These are phyloP conservation scores for Calycina herbarum DNA, from an alignment of 2,329 filamentous ascomycete genomes.

Conservation along the genomic window DNA sequence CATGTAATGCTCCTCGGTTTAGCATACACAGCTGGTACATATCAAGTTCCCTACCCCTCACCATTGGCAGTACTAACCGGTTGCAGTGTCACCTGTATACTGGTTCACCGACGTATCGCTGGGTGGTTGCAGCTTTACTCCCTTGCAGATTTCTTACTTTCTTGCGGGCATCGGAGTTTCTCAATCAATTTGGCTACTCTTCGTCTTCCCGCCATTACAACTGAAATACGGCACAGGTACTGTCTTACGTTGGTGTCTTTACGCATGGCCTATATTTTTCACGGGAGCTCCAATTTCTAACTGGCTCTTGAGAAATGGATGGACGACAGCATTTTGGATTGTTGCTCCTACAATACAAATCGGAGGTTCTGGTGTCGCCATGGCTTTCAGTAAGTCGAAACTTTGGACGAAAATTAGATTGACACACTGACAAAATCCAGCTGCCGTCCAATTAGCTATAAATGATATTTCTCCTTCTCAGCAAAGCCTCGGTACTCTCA, in stretches of 20 bases:
- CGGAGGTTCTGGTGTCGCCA: constrained; percentile 45
- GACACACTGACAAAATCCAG: constrained; percentile 44
- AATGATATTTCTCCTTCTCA: constrained; percentile 72
- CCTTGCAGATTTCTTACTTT: constrained; percentile 64
- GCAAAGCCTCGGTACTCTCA: constrained; percentile 67
- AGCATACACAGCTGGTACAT: constrained; percentile 61
- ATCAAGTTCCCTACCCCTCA: neutral
- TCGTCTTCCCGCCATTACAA: constrained; percentile 70
- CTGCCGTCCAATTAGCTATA: constrained; percentile 68
- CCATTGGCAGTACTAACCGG: neutral
- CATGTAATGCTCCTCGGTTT: constrained; percentile 69
- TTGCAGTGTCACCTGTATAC: constrained; percentile 60
- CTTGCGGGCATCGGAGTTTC: constrained; percentile 63
- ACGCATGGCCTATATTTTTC: constrained; percentile 66
- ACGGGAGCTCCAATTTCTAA: constrained; percentile 53
- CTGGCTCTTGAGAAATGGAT: constrained; percentile 51
- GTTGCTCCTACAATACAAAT: constrained; percentile 52
- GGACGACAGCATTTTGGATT: constrained; percentile 38
- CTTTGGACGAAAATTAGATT: neutral
- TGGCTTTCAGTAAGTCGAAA: constrained; percentile 51
- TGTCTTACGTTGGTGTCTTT: constrained; percentile 59
- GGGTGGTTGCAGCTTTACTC: constrained; percentile 65
- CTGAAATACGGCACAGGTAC: constrained; percentile 63
- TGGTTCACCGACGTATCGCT: constrained; percentile 62
- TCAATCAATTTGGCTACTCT: constrained; percentile 70